Percentiles rank a stretch among this genome's conserved stretches.
These are phyloP conservation scores for Scutellaria baicalensis DNA, from an alignment of 257 asterid species.

Conservation along the genomic window DNA sequence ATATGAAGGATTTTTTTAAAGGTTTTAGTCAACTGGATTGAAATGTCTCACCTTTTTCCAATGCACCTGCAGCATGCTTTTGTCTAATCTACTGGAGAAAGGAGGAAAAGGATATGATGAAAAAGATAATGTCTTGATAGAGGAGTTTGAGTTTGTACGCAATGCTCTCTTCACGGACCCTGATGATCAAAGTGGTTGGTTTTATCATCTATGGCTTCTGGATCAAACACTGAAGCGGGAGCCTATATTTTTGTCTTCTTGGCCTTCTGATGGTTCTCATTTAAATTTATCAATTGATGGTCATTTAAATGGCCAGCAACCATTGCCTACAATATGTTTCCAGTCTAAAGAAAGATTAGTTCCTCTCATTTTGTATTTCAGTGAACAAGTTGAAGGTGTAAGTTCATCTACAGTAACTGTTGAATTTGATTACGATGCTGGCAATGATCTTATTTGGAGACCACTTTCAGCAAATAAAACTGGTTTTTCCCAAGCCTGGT, in stretches of 20 bases:
- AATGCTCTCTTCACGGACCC: conserved; percentile 94
- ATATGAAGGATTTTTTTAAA: neutral
- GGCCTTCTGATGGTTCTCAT: conserved; percentile 70
- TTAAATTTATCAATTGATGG: conserved; percentile 36
- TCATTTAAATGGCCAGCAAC: conserved; percentile 13
- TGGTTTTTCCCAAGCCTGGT: conserved; percentile 65
- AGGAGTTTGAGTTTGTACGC: conserved; percentile 79
- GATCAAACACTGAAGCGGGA: conserved; percentile 59
- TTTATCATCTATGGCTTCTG: conserved; percentile 94
- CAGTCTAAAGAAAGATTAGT: conserved; percentile 33
- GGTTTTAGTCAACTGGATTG: neutral
- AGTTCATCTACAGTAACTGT: conserved; percentile 60
- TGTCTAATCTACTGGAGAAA: conserved; percentile 54
- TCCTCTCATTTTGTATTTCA: conserved; percentile 72
- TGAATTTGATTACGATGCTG: conserved; percentile 40
- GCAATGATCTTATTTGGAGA: conserved; percentile 44
- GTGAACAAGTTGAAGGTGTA: conserved; percentile 67
- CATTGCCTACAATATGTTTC: conserved; percentile 29
- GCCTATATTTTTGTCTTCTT: conserved; percentile 59
- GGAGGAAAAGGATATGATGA: conserved; percentile 41
- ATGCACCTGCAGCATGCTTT: conserved; percentile 52
- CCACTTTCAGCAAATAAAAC: conserved; percentile 49
- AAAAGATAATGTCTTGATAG: conserved; percentile 54
- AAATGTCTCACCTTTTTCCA: neutral
- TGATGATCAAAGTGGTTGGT: conserved; percentile 99